Evolutionary conservation across 768 basidiomycete species (phyloP), one percentile per base, ranked within the genome.

Genomic region (Tubosaeta brunneosetosa): DNA sequence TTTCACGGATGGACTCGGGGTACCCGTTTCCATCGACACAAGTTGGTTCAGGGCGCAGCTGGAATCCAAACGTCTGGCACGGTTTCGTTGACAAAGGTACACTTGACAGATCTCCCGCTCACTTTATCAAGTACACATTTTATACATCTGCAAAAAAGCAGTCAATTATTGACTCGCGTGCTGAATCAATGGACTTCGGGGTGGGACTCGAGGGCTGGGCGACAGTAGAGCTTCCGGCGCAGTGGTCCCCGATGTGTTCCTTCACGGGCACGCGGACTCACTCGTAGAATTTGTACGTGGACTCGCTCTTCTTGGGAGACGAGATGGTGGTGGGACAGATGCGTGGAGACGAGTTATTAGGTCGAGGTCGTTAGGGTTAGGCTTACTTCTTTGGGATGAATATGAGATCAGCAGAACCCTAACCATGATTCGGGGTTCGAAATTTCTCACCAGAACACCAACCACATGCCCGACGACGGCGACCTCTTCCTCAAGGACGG

Each of bases 11-110:
- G 80, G 27, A 86, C 83, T 0, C 57, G 6, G 65, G 68, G 3
- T 79, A 86, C 57, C 85, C 85, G 0, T 84, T 85, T 61, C 89
- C 92, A 3, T 76, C 78, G 81, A 6, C 71, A 76, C 16, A 66
- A 81, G 52, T 77, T 94, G 41, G 86, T 92, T 53, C 72, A 77
- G 22, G 22, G 22, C 22, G 22, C 22, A 22, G 22, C 22, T 22
- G 22, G 22, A 80, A 81, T 53, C 71, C 74, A 47, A 93, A 88
- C 59, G 84, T 94, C 0, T 72, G 90, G 59, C 94, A 97, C 60
- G 82, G 86, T 2, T 97, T 95, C 59, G 90, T 97, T 0, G 92
- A 86, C 1, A 70, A 76, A 47, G 93, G 91, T 0, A 85, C 81
- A 0, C 77, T 94, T 2, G 74, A 81, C 0, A 71, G 68, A 36